Evolutionary conservation across 495 filamentous ascomycete species (phyloP).

Genomic region (Rhizodiscina lignyota): DNA sequence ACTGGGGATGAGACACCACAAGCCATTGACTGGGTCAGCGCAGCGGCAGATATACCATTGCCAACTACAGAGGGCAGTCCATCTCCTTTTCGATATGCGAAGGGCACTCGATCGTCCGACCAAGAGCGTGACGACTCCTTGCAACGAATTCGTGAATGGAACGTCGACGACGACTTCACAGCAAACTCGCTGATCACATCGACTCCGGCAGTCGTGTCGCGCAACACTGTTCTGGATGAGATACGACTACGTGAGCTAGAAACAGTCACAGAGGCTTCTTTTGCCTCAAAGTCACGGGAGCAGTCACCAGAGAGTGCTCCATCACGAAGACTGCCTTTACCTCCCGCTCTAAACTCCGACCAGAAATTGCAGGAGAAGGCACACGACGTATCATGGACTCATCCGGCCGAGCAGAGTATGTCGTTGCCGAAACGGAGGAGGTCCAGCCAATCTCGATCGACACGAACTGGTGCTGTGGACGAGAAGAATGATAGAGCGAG

Average conservation of each 20-base stretch:
- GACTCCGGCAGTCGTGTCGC: conserved; percentile 35
- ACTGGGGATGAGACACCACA: conserved; percentile 7
- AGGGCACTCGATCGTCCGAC: conserved; percentile 20
- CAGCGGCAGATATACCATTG: conserved; percentile 24
- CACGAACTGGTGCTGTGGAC: too few species aligned
- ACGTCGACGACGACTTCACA: conserved; percentile 47
- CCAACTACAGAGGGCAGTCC: conserved; percentile 31
- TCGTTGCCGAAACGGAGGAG: too few species aligned
- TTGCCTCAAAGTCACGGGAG: not conserved
- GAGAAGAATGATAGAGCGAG: too few species aligned
- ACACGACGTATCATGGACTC: too few species aligned
- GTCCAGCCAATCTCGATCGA: too few species aligned
- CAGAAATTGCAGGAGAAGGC: too few species aligned
- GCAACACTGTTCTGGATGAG: conserved; percentile 33
- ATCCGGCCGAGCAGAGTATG: too few species aligned
- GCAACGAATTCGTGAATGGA: conserved; percentile 35
- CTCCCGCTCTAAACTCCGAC: too few species aligned
- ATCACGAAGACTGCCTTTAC: too few species aligned
- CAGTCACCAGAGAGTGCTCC: too few species aligned
- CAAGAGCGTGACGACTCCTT: conserved; percentile 23
- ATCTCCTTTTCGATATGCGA: conserved; percentile 18
- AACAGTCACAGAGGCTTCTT: conserved; percentile 27
- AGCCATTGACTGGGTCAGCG: conserved; percentile 14
- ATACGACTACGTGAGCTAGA: conserved; percentile 42
- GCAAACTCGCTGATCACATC: conserved; percentile 43